Conservation (phyloP, 202 grass and related monocot genomes). For the Saccharum hybrid region DNA sequence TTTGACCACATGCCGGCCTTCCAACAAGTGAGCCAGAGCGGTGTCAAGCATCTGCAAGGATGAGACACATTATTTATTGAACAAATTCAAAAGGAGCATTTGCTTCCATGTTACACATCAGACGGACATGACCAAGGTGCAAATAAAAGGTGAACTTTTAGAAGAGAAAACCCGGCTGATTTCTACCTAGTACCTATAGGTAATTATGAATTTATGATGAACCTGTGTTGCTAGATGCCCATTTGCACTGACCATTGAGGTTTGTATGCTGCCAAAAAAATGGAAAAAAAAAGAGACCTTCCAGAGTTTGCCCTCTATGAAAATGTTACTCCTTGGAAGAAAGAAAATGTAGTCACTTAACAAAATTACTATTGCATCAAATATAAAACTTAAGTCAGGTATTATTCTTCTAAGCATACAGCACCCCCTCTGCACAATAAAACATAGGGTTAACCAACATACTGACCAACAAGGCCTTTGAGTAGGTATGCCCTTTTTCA, state of each 20-base stretch:
- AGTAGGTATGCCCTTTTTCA: neutral
- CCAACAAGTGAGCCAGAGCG: conserved; percentile 68
- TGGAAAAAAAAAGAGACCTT: neutral
- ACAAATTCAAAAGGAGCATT: neutral
- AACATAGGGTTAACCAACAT: neutral
- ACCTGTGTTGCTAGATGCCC: neutral
- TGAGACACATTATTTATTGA: conserved; percentile 2
- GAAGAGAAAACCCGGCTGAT: neutral
- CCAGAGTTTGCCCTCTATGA: neutral
- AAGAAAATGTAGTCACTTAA: conserved; percentile 21
- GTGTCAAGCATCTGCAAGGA: conserved; percentile 73
- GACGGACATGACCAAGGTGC: conserved; percentile 13
- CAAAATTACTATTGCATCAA: conserved; percentile 4
- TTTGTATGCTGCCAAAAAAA: neutral
- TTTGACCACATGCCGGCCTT: conserved; percentile 78
- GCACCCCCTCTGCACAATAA: neutral
- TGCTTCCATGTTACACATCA: neutral
- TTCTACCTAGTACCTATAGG: conserved; percentile 11
- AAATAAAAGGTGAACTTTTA: neutral
- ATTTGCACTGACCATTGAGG: neutral
- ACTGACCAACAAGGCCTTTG: neutral
- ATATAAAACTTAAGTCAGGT: conserved; percentile 15
- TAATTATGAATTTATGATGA: conserved; percentile 4
- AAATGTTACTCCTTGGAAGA: conserved; percentile 1
- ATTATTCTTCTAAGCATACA: conserved; percentile 13